Evolutionary conservation across 2,329 filamentous ascomycete species (phyloP).

Genomic region (Dothistroma septosporum): DNA sequence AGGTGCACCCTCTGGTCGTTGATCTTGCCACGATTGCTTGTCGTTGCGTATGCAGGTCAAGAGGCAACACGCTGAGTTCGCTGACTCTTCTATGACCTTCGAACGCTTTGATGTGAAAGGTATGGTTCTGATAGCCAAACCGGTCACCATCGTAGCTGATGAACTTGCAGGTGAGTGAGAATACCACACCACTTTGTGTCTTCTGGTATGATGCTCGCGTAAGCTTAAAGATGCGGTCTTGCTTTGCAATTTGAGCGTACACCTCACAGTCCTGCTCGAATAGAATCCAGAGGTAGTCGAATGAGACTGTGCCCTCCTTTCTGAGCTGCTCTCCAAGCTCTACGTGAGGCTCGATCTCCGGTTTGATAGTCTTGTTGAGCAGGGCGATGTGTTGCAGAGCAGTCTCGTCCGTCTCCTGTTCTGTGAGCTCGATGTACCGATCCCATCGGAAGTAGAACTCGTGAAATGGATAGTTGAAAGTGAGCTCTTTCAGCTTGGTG

Average conservation of each 20-base stretch:
- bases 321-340: constrained; percentile 22
- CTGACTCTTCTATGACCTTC: constrained; percentile 17
- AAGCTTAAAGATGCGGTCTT: constrained; percentile 28
- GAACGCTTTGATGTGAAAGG: constrained; percentile 18
- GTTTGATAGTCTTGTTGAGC: constrained; percentile 23
- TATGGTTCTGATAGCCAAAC: constrained; percentile 19
- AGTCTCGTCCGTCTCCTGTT: constrained; percentile 18
- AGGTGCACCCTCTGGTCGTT: constrained; percentile 20
- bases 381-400: constrained; percentile 26
- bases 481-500: constrained; percentile 32
- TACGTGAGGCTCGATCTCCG: constrained; percentile 12
- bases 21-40: constrained; percentile 14
- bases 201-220: constrained; percentile 11
- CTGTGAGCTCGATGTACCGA: constrained; percentile 24
- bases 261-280: constrained; percentile 11
- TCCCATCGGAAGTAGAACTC: constrained; percentile 38
- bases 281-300: constrained; percentile 6
- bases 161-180: constrained; percentile 23
- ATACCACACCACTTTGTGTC: not conserved
- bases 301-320: not conserved
- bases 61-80: constrained; percentile 23
- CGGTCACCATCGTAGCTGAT: constrained; percentile 32
- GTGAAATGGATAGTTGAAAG: constrained; percentile 34
- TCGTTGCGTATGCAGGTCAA: constrained; percentile 17
- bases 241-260: constrained; percentile 24